These are phyloP conservation scores for Dryas alaskensis DNA, from an alignment of 306 rosid species.

Conservation along the genomic window DNA sequence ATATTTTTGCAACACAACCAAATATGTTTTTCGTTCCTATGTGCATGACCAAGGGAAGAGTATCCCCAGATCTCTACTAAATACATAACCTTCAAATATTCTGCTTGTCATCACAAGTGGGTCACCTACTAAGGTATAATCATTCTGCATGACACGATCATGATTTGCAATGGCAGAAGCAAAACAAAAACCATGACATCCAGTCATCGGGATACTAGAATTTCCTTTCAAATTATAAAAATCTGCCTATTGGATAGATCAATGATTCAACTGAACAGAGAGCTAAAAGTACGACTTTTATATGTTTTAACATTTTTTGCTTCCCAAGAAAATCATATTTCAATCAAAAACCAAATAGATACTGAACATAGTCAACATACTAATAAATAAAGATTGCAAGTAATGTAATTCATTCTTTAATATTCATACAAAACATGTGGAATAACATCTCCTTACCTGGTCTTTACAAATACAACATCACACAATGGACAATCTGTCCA, in stretches of 20 bases:
- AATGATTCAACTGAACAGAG: not conserved
- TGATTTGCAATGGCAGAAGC: not conserved
- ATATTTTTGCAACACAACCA: not conserved
- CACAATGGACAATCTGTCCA: conserved; percentile 91
- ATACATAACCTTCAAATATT: not conserved
- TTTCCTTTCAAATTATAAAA: not conserved
- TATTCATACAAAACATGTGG: not conserved
- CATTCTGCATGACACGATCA: not conserved
- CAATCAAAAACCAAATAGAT: not conserved
- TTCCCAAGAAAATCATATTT: not conserved
- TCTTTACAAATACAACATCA: conserved; percentile 81
- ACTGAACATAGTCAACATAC: not conserved
- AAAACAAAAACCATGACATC: not conserved
- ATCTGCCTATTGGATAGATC: not conserved
- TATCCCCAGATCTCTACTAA: not conserved
- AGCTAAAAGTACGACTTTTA: not conserved
- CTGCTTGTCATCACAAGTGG: not conserved
- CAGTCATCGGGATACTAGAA: not conserved
- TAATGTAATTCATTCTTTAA: conserved; percentile 1
- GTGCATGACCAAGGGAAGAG: not conserved
- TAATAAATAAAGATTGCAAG: not conserved
- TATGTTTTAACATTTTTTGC: not conserved
- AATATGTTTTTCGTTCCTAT: not conserved
- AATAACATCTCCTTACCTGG: conserved; percentile 52
- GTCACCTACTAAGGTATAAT: not conserved